These are phyloP conservation scores for Fusarium ambrosium DNA, from an alignment of 2,329 filamentous ascomycete species.

Conservation along the genomic window DNA sequence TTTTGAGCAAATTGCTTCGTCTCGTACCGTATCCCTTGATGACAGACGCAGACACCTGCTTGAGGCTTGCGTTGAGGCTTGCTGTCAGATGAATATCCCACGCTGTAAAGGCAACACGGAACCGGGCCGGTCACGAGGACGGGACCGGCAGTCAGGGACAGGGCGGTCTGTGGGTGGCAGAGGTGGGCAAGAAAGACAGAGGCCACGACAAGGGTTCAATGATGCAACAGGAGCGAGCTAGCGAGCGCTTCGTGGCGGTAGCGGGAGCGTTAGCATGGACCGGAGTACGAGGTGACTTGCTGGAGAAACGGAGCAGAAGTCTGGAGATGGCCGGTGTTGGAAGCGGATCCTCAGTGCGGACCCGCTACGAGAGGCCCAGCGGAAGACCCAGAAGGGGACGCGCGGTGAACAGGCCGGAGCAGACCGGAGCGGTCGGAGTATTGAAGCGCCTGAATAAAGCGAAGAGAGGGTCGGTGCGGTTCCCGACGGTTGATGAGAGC, in stretches of 20 bases:
- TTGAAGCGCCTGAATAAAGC: slow-evolving; percentile 15
- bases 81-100: background rate
- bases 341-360: slow-evolving; percentile 28
- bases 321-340: slow-evolving; percentile 20
- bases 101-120: slow-evolving; percentile 17
- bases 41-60: background rate
- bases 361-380: slow-evolving; percentile 37
- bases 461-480: slow-evolving; percentile 11
- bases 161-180: slow-evolving; percentile 17
- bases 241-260: slow-evolving; percentile 28
- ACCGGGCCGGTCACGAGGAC: slow-evolving; percentile 45
- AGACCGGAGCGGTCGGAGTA: slow-evolving; percentile 37
- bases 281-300: slow-evolving; percentile 13
- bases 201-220: slow-evolving; percentile 26
- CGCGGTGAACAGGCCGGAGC: slow-evolving; percentile 42
- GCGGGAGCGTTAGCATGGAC: slow-evolving; percentile 24
- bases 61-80: slow-evolving; percentile 9
- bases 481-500: slow-evolving; percentile 22
- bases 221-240: slow-evolving; percentile 23
- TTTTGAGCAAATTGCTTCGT: background rate
- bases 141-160: slow-evolving; percentile 31
- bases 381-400: slow-evolving; percentile 32
- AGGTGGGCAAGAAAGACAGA: slow-evolving; percentile 13
- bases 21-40: background rate
- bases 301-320: slow-evolving; percentile 31